These are phyloP conservation scores for Castanea crenata DNA, from an alignment of 306 rosid genomes.

Conservation along the genomic window DNA sequence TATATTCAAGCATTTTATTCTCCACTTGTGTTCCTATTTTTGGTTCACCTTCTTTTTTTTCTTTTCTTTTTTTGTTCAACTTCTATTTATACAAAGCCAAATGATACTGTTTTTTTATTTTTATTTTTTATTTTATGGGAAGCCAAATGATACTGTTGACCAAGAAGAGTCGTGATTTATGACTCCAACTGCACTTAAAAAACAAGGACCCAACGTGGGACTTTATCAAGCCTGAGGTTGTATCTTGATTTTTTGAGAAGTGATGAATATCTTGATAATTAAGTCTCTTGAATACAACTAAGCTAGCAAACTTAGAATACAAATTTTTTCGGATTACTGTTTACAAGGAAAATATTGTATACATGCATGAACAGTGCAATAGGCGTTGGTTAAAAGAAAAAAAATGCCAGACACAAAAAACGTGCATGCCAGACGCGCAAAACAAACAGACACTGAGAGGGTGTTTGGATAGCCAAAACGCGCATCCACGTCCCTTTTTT, in stretches of 20 bases:
- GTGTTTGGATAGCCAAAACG: no score
- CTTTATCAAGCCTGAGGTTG: neutral
- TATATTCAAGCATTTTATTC: neutral
- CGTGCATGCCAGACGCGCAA: no score
- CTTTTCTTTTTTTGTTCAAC: neutral
- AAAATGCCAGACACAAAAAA: no score
- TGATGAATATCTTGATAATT: neutral
- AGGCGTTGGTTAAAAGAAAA: no score
- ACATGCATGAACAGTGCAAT: no score
- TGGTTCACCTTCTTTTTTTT: neutral
- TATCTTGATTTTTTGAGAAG: neutral
- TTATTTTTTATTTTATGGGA: no score
- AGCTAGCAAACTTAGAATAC: no score
- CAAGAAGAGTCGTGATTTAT: neutral
- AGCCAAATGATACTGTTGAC: neutral
- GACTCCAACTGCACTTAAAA: neutral
- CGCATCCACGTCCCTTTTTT: no score
- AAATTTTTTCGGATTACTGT: no score
- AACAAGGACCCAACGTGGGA: neutral
- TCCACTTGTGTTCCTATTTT: neutral
- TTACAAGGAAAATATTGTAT: no score
- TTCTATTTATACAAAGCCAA: neutral
- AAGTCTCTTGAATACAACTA: neutral
- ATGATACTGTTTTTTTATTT: neutral
- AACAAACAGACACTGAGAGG: no score